Evolutionary conservation across 805 yeast species (phyloP).

Genomic region (Monosporozyma siamensis): DNA sequence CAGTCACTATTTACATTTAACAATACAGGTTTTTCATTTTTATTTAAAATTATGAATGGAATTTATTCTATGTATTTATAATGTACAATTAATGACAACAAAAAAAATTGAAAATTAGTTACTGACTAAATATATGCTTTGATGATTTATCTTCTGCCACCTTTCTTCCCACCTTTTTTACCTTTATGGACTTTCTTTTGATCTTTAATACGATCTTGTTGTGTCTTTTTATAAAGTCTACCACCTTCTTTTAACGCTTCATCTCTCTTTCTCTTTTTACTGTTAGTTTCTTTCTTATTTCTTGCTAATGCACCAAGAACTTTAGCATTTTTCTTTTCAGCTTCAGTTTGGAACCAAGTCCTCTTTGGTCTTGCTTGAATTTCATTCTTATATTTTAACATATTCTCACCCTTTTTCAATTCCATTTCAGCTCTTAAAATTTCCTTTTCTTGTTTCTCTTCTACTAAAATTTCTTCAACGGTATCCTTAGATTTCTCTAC

Average conservation of each 20-base stretch:
- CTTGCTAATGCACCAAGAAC: slow-evolving; percentile 33
- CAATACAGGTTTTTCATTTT: neutral
- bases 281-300: slow-evolving; percentile 45
- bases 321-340: slow-evolving; percentile 35
- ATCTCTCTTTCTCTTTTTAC: slow-evolving; percentile 61
- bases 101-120: neutral
- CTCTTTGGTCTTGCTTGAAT: slow-evolving; percentile 85
- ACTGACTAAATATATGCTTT: neutral
- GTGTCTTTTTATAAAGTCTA: slow-evolving; percentile 73
- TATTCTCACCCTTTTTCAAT: slow-evolving; percentile 71
- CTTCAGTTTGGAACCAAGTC: slow-evolving; percentile 81
- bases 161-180: slow-evolving; percentile 17
- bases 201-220: slow-evolving; percentile 51
- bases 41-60: neutral
- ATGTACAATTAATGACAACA: neutral
- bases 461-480: slow-evolving; percentile 70
- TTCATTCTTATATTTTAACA: slow-evolving; percentile 71
- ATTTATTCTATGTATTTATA: neutral
- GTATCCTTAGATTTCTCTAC: slow-evolving; percentile 51
- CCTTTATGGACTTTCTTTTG: slow-evolving; percentile 36
- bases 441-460: slow-evolving; percentile 85
- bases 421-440: slow-evolving; percentile 86
- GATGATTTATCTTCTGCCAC: slow-evolving; percentile 4
- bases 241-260: slow-evolving; percentile 50
- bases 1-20: too few relatives aligned